Percentiles rank a stretch among this genome's conserved stretches.
Evolutionary conservation across 2,329 filamentous ascomycete species (phyloP).

Genomic region (Aspergillus transmontanensis): DNA sequence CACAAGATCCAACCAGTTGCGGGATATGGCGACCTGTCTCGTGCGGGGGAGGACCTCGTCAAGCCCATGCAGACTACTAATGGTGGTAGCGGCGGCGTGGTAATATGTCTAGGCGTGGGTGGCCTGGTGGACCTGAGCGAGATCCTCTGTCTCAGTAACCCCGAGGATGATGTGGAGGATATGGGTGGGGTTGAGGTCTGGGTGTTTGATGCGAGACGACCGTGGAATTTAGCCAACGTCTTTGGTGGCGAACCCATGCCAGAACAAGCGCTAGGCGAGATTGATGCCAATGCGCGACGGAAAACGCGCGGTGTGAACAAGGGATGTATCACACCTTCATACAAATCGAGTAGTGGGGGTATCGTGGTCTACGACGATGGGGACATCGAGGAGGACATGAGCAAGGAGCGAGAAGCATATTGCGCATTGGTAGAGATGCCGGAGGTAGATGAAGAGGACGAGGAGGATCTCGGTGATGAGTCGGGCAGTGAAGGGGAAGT

Average conservation of each 20-base stretch:
- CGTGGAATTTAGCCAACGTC: constrained; percentile 93
- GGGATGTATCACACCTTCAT: constrained; percentile 71
- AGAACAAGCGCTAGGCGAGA: constrained; percentile 54
- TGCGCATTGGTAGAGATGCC: constrained; percentile 88
- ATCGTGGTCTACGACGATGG: constrained; percentile 96
- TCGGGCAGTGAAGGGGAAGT: constrained; percentile 61
- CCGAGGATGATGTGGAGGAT: constrained; percentile 60
- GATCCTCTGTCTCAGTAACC: constrained; percentile 74
- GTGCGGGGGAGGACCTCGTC: constrained; percentile 76
- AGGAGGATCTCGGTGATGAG: constrained; percentile 61
- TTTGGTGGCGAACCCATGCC: constrained; percentile 71
- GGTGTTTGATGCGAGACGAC: constrained; percentile 87
- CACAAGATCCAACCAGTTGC: constrained; percentile 96
- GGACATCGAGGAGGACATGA: constrained; percentile 84
- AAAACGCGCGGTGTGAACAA: constrained; percentile 68
- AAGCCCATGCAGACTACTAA: constrained; percentile 81
- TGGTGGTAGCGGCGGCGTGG: constrained; percentile 83
- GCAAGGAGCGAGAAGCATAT: constrained; percentile 76
- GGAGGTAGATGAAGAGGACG: constrained; percentile 75
- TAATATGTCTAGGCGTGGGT: constrained; percentile 89
- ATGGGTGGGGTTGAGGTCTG: constrained; percentile 91
- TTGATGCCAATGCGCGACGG: constrained; percentile 44
- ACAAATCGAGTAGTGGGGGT: constrained; percentile 78
- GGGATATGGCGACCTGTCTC: constrained; percentile 86
- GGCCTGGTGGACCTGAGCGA: constrained; percentile 86